phyloP scores from a whole-genome alignment of 2,329 filamentous ascomycete species.

The Exophiala lecanii-corni region DNA sequence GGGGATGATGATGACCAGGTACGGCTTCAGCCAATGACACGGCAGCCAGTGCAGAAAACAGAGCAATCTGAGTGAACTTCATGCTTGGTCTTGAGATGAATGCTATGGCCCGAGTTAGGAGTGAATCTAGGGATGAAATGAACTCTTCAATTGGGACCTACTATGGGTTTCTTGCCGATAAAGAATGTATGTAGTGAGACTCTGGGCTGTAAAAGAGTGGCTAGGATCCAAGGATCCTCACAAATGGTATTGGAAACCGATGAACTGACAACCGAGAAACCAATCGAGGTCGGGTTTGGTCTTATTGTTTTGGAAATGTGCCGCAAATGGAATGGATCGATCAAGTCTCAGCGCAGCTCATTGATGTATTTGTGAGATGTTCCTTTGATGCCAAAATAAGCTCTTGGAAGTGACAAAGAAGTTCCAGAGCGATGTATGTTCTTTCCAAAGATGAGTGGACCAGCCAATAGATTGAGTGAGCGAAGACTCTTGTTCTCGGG shows the following conservation, averaged over 20 bases:
- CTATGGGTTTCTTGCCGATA: conserved; percentile 10
- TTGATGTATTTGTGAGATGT: conserved; percentile 7
- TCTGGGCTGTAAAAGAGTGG: conserved; percentile 25
- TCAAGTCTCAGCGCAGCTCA: conserved; percentile 8
- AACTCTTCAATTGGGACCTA: no score
- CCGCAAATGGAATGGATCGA: conserved; percentile 3
- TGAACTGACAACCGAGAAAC: not conserved
- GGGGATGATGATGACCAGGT: conserved; percentile 23
- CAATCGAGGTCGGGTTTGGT: no score
- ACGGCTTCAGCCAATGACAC: conserved; percentile 29
- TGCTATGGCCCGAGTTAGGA: no score
- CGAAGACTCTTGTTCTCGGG: conserved; percentile 10
- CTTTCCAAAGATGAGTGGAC: conserved; percentile 18
- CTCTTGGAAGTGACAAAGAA: conserved; percentile 11
- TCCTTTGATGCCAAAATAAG: conserved; percentile 19
- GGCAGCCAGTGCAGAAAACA: conserved; percentile 27
- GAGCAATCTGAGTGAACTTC: conserved; percentile 24
- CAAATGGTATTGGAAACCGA: not conserved
- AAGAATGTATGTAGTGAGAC: conserved; percentile 22
- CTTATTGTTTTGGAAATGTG: conserved; percentile 10
- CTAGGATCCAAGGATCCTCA: conserved; percentile 23
- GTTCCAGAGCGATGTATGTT: conserved; percentile 1
- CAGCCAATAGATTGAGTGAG: conserved; percentile 21
- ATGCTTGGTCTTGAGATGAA: no score
- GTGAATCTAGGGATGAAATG: no score